These are phyloP conservation scores for Naganishia cerealis DNA, from an alignment of 1,284 basidiomycete species.

Conservation along the genomic window DNA sequence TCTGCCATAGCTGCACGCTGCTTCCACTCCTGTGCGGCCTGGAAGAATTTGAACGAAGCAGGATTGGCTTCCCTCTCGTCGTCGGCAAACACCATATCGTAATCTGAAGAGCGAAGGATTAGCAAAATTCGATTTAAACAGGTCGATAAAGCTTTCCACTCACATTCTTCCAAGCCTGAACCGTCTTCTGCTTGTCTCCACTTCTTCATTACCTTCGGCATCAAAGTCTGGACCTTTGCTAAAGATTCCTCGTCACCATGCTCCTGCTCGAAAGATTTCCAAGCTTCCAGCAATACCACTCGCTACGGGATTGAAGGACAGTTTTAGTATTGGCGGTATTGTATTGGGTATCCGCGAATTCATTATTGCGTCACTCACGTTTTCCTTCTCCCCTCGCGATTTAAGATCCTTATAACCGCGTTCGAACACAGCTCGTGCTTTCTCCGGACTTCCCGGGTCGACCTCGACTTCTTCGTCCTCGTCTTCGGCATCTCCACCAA, in stretches of 20 bases:
- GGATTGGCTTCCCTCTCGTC: conserved; percentile 90
- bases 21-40: conserved; percentile 86
- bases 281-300: conserved; percentile 82
- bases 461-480: conserved; percentile 71
- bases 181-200: conserved; percentile 78
- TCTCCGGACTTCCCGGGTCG: conserved; percentile 66
- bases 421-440: conserved; percentile 76
- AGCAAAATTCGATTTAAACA: not conserved
- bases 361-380: conserved; percentile 60
- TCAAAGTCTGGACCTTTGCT: conserved; percentile 77
- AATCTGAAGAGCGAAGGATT: conserved; percentile 61
- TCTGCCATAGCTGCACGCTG: conserved; percentile 42
- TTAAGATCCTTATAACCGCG: conserved; percentile 84
- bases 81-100: conserved; percentile 91
- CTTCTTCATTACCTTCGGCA: conserved; percentile 85
- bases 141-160: conserved; percentile 40
- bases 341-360: not conserved
- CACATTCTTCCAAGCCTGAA: conserved; percentile 80
- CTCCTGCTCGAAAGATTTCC: conserved; percentile 85
- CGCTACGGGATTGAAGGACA: conserved; percentile 58
- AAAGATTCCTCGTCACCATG: conserved; percentile 70
- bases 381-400: conserved; percentile 75
- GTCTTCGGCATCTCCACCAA: conserved; percentile 64
- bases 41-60: conserved; percentile 86
- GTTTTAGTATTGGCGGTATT: not conserved